phyloP scores from a whole-genome alignment of 495 filamentous ascomycete species.

The Daldinia grandis region DNA sequence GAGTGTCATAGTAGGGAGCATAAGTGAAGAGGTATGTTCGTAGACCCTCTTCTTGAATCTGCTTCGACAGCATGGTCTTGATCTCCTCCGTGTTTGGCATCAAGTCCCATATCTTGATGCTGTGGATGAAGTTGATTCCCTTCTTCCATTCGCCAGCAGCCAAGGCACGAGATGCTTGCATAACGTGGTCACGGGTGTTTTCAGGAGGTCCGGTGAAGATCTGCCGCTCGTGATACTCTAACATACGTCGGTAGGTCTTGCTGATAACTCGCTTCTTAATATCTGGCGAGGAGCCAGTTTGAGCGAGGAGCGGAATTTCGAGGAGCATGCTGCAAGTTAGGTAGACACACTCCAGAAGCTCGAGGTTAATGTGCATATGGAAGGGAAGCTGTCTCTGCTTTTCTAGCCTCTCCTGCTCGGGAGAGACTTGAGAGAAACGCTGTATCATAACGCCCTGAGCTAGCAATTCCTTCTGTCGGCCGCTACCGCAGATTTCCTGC shows the following conservation, averaged over 20 bases:
- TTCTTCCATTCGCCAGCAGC: conserved; percentile 99
- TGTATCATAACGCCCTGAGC: conserved; percentile 98
- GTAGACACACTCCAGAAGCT: conserved; percentile 97
- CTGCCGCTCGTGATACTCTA: conserved; percentile 99
- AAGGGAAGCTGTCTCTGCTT: conserved; percentile 96
- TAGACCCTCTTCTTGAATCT: conserved; percentile 98
- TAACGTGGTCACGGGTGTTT: conserved; percentile 98
- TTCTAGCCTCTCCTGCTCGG: conserved; percentile 96
- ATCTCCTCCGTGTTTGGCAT: conserved; percentile 89
- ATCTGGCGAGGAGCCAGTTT: conserved; percentile 94
- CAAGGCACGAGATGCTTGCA: conserved; percentile 96
- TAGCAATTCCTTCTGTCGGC: conserved; percentile 95
- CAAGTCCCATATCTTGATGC: conserved; percentile 99
- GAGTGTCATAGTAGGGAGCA: conserved; percentile 98
- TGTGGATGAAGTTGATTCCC: conserved; percentile 87
- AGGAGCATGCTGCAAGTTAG: conserved; percentile 98
- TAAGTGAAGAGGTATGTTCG: conserved; percentile 99
- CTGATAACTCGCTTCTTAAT: conserved; percentile 98
- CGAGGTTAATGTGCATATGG: conserved; percentile 99
- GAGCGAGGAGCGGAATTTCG: conserved; percentile 95
- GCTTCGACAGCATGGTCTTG: conserved; percentile 94
- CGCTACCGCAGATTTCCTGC: conserved; percentile 96
- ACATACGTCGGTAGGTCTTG: conserved; percentile 98
- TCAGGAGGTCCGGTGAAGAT: conserved; percentile 98
- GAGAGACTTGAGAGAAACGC: conserved; percentile 90